A percentile compares a stretch with the other conserved stretches of the same genome.
These are phyloP conservation scores for Priceomyces castillae DNA, from an alignment of 805 yeast species.

Conservation along the genomic window DNA sequence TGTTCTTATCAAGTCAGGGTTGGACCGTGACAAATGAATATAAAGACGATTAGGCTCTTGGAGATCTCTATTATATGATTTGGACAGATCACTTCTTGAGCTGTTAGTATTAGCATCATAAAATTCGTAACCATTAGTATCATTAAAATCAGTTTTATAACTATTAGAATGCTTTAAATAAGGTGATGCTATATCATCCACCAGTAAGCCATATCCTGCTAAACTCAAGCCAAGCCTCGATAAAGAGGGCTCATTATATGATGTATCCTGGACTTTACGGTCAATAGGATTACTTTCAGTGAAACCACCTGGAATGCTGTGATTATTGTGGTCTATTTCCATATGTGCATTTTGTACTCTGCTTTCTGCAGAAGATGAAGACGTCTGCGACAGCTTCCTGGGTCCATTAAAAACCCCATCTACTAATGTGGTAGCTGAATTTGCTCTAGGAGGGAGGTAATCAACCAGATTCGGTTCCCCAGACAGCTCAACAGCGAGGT, in stretches of 20 bases:
- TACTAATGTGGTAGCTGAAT: not conserved
- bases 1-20: not conserved
- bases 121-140: not conserved
- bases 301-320: slow-evolving; percentile 5
- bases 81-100: not conserved
- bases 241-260: slow-evolving; percentile 1
- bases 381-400: not conserved
- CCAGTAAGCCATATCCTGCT: slow-evolving; percentile 28
- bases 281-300: slow-evolving; percentile 12
- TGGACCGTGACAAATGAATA: not conserved
- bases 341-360: not conserved
- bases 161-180: slow-evolving; percentile 2
- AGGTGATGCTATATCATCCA: slow-evolving; percentile 17
- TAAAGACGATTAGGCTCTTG: not conserved
- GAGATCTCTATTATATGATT: not conserved
- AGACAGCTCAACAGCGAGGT: slow-evolving; percentile 22
- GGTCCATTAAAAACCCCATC: not conserved
- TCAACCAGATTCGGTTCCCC: slow-evolving; percentile 31
- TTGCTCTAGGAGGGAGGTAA: slow-evolving; percentile 20
- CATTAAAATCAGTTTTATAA: not conserved
- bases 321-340: not conserved
- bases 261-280: not conserved
- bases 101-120: not conserved
- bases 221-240: slow-evolving; percentile 25
- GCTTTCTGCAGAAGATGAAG: not conserved